These are phyloP conservation scores for Sungouiella thailandica DNA, from an alignment of 805 yeast species.

Conservation along the genomic window DNA sequence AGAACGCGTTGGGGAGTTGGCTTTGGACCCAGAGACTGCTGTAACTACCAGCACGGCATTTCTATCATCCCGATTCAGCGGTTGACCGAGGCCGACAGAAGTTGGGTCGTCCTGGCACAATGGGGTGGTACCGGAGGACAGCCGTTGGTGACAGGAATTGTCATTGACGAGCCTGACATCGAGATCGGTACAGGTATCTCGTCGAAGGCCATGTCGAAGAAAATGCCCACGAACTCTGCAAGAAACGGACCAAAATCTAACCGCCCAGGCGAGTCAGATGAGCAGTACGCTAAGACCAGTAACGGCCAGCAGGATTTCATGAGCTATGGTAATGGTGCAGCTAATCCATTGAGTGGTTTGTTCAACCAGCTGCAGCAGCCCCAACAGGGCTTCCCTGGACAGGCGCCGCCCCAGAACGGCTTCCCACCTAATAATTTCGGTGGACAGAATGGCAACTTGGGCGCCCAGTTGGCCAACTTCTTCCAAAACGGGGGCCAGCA, in stretches of 20 bases:
- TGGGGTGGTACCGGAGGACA: conserved; percentile 97
- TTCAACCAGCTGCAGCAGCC: conserved; percentile 24
- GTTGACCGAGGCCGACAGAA: conserved; percentile 88
- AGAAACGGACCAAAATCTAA: conserved; percentile 83
- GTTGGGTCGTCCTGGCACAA: conserved; percentile 86
- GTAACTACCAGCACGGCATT: conserved; percentile 88
- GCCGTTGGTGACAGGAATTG: conserved; percentile 72
- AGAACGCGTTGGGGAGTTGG: conserved; percentile 99
- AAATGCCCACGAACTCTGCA: conserved; percentile 87
- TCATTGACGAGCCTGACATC: conserved; percentile 95
- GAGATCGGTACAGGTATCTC: conserved; percentile 93
- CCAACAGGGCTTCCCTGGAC: conserved; percentile 10
- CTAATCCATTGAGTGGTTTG: conserved; percentile 47
- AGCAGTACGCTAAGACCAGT: conserved; percentile 33
- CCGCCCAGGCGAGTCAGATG: conserved; percentile 53
- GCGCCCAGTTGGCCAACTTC: conserved; percentile 36
- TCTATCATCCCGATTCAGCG: conserved; percentile 83
- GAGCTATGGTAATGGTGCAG: conserved; percentile 27
- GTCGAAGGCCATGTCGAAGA: conserved; percentile 83
- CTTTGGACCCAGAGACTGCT: conserved; percentile 97
- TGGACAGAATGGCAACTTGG: conserved; percentile 24
- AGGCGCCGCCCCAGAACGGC: conserved; percentile 5
- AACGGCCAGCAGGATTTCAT: conserved; percentile 36
- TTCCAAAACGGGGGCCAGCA: conserved; percentile 22
- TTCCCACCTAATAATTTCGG: conserved; percentile 6